Evolutionary conservation across 2,329 filamentous ascomycete species (phyloP), one percentile per base, ranked within the genome.

Genomic region (Tolypocladium capitatum): DNA sequence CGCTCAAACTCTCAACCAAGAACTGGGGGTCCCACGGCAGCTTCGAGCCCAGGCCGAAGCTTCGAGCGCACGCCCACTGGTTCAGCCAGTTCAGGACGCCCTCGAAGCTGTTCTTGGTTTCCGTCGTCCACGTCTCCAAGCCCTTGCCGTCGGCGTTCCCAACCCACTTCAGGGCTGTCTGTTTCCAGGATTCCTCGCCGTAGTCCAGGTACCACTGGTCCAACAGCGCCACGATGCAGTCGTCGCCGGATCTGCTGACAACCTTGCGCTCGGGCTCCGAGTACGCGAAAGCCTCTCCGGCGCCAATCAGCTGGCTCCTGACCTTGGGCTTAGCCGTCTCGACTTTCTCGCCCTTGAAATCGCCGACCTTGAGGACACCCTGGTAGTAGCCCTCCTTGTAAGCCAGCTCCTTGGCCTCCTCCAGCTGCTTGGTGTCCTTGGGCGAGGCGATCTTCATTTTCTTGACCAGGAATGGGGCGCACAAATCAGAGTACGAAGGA

Each of bases 201-300:
- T 98, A 98, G 68, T 96, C 91, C 58, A 98, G 73, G 69, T 94
- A 98, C 90, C 92, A 98, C 68, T 98, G 92, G 58, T 96, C 91
- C 61, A 97, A 81, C 55, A 91, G 82, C 30, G 89, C 86, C 50
- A 92, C 91, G 49, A 95, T 89, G 63, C 92, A 97, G 56, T 94
- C 87, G 60, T 97, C 91, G 28, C 84, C 87, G 56, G 86, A 94
- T 66, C 92, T 78, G 61, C 84, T 91, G 51, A 94, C 80, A 55
- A 97, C 92, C 66, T 84, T 80, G 57, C 85, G 84, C 65, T 96
- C 90, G 2, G 92, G 92, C 66, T 98, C 92, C 13, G 87, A 89
- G 62, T 97, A 98, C 56, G 82, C 80, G 66, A 98, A 96, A 14
- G 90, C 92, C 53, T 86, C 74, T 0, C 83, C 82, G 36, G 78